phyloP scores from a whole-genome alignment of 1,139 yeast genomes.

The Candida frijolesensis region DNA sequence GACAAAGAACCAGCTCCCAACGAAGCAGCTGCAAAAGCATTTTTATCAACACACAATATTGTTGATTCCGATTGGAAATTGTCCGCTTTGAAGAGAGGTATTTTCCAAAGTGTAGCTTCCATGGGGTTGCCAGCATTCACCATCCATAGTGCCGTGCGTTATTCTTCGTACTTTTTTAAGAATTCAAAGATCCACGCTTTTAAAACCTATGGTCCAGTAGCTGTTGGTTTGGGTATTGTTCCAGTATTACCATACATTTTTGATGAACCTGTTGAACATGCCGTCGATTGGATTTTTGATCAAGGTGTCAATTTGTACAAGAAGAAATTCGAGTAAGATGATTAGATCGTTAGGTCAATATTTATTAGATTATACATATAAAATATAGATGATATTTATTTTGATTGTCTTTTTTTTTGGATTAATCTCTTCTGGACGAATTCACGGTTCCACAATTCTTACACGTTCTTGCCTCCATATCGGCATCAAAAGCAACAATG shows the following conservation, averaged over 20 bases:
- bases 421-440: conserved; percentile 55
- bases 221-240: conserved; percentile 72
- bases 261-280: conserved; percentile 81
- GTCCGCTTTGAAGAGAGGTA: conserved; percentile 66
- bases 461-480: conserved; percentile 70
- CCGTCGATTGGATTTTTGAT: conserved; percentile 64
- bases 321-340: conserved; percentile 9
- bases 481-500: conserved; percentile 68
- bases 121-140: conserved; percentile 91
- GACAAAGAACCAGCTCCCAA: conserved; percentile 45
- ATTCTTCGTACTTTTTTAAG: conserved; percentile 60
- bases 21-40: conserved; percentile 39
- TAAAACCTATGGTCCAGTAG: conserved; percentile 76
- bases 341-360: background rate
- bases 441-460: conserved; percentile 70
- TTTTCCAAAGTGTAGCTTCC: conserved; percentile 79
- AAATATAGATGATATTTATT: background rate
- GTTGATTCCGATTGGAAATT: conserved; percentile 65
- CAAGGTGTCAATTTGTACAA: conserved; percentile 48
- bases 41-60: conserved; percentile 26
- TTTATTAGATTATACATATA: conserved; percentile 1
- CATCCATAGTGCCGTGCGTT: conserved; percentile 76
- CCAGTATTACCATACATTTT: conserved; percentile 78
- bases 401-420: background rate
- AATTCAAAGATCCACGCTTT: conserved; percentile 41